Evolutionary conservation across 257 asterid genomes (phyloP), one percentile per base, ranked within the genome.

Genomic region (Solanum sejunctum): DNA sequence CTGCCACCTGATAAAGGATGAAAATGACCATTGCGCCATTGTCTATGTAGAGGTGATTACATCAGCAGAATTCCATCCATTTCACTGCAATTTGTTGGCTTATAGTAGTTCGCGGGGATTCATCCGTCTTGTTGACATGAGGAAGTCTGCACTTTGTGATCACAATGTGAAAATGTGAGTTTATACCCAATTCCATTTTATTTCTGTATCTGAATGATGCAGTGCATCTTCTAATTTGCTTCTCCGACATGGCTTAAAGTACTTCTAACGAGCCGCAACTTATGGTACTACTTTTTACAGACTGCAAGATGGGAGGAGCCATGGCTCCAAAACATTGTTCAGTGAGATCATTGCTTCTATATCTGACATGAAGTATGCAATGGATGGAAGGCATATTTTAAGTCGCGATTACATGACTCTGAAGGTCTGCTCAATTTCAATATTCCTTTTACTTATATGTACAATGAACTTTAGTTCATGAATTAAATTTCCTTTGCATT

Each of bases 341-440:
- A 97, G 97, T 82, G 99, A 97, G 97, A 97, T 97, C 86, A 97
- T 97, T 89, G 98, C 99, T 88, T 97, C 99, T 18, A 91, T 97
- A 86, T 97, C 99, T 88, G 99, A 97, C 91, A 92, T 97, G 88
- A 95, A 97, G 92, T 95, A 94, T 88, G 95, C 98, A 54, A 94
- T 84, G 93, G 96, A 93, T 87, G 99, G 99, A 84, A 91, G 99
- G 92, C 89, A 94, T 85, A 90, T 97, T 85, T 93, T 97, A 82
- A 95, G 98, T 86, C 98, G 99, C 58, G 99, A 97, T 90, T 97
- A 97, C 93, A 94, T 97, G 99, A 95, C 98, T 91, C 98, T 97
- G 66, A 97, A 97, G 99, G 99, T 89, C n/a, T 78, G 52, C 83
- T 52, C 26, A 16, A 51, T 78, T 54, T 78, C 49, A 3, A 78